A percentile compares a stretch with the other conserved stretches of the same genome.
These are phyloP conservation scores for Rhodotorula taiwanensis DNA, from an alignment of 768 basidiomycete species.

Conservation along the genomic window DNA sequence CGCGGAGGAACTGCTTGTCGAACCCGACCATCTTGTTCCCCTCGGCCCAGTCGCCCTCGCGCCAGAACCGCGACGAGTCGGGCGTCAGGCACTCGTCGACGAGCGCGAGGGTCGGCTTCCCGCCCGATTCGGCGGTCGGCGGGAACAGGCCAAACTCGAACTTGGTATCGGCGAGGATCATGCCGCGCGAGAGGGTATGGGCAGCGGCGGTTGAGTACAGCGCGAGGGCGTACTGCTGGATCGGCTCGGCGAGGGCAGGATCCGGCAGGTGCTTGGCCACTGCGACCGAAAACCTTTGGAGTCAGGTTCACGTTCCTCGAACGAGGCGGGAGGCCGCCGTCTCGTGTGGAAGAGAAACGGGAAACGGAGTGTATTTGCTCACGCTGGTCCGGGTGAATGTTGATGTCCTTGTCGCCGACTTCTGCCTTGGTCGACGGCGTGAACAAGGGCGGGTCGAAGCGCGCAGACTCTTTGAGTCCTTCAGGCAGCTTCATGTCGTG, in stretches of 20 bases:
- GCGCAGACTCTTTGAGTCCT: constrained; percentile 76
- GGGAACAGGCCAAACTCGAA: constrained; percentile 89
- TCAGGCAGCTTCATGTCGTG: constrained; percentile 72
- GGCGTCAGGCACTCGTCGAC: constrained; percentile 97
- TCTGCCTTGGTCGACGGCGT: constrained; percentile 97
- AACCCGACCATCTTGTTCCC: constrained; percentile 81
- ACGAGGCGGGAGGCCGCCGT: too few species aligned
- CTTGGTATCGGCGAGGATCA: constrained; percentile 96
- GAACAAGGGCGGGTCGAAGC: constrained; percentile 74
- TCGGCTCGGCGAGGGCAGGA: constrained; percentile 33
- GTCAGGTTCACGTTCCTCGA: background rate
- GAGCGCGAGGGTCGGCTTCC: constrained; percentile 56
- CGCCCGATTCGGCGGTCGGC: constrained; percentile 28
- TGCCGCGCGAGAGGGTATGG: constrained; percentile 53
- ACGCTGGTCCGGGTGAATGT: constrained; percentile 80
- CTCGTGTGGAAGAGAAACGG: background rate
- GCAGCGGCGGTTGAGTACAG: constrained; percentile 59
- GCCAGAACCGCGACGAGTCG: constrained; percentile 97
- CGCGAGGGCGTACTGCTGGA: constrained; percentile 36
- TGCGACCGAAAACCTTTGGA: background rate
- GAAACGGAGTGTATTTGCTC: constrained; percentile 24
- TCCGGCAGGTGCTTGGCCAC: constrained; percentile 29
- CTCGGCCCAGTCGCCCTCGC: constrained; percentile 60
- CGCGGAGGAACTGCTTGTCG: constrained; percentile 92
- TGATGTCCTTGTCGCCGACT: constrained; percentile 89